Evolutionary conservation across 1,284 basidiomycete species (phyloP).

Genomic region (Puccinia coronata): DNA sequence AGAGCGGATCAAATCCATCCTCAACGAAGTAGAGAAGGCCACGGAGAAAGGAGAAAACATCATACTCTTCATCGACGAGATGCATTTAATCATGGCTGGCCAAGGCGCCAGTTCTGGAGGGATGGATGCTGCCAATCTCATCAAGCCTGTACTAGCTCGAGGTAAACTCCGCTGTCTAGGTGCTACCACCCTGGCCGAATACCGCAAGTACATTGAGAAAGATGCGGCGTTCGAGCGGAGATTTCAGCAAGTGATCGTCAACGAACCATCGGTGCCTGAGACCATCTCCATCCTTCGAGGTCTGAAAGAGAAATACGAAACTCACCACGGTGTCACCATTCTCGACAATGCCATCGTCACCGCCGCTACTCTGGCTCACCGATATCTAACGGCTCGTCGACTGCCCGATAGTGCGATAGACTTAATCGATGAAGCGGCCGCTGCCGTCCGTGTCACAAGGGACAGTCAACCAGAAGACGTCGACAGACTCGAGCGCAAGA

Average conservation of each 20-base stretch:
- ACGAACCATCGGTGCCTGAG: constrained; percentile 85
- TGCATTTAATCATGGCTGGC: constrained; percentile 74
- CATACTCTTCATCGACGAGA: constrained; percentile 93
- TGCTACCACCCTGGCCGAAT: constrained; percentile 90
- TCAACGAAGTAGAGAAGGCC: constrained; percentile 83
- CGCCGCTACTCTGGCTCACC: constrained; percentile 88
- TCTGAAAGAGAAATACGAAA: constrained; percentile 74
- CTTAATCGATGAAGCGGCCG: constrained; percentile 88
- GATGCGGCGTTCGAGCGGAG: constrained; percentile 82
- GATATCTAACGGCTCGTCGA: constrained; percentile 71
- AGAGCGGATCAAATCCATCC: constrained; percentile 83
- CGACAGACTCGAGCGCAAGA: constrained; percentile 87
- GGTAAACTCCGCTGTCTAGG: constrained; percentile 89
- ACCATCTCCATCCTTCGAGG: constrained; percentile 91
- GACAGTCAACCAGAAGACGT: constrained; percentile 94
- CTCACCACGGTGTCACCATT: constrained; percentile 68
- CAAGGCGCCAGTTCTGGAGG: constrained; percentile 61
- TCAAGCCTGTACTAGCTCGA: constrained; percentile 64
- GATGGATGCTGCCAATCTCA: constrained; percentile 71
- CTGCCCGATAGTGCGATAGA: constrained; percentile 91
- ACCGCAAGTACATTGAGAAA: constrained; percentile 93
- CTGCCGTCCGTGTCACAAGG: constrained; percentile 81
- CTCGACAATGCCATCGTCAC: constrained; percentile 85
- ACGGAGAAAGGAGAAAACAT: constrained; percentile 78
- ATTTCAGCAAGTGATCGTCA: constrained; percentile 85